Evolutionary conservation across 129 eudicot genomes (phyloP).

Genomic region (Chrysanthemum lavandulifolium): DNA sequence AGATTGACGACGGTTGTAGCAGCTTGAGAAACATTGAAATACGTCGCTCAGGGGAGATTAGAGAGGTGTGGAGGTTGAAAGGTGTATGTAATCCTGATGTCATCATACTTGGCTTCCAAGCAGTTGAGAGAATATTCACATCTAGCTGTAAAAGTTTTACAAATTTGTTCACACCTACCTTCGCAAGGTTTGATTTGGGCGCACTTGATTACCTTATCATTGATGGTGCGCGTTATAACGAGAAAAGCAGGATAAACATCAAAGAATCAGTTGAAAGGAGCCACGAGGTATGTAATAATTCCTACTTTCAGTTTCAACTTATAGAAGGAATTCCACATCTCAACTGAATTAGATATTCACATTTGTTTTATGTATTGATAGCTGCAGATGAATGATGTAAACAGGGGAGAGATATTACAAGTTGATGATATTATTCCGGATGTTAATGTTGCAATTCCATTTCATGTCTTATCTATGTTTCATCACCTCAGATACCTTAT

Average conservation of each 20-base stretch:
- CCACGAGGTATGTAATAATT: not conserved
- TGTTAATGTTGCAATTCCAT: conserved; percentile 5
- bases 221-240: not conserved
- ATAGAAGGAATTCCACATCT: too few relatives aligned
- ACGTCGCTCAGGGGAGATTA: too few relatives aligned
- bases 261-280: not conserved
- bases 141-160: not conserved
- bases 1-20: too few relatives aligned
- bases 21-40: too few relatives aligned
- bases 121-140: not conserved
- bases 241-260: too few relatives aligned
- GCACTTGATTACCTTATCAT: not conserved
- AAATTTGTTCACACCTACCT: not conserved
- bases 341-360: too few relatives aligned
- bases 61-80: conserved; percentile 1
- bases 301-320: too few relatives aligned
- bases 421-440: not conserved
- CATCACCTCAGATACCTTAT: not conserved
- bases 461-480: not conserved
- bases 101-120: not conserved
- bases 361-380: not conserved
- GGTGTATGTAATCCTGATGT: not conserved
- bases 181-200: not conserved
- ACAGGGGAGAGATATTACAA: not conserved
- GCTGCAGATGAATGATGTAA: not conserved